Evolutionary conservation across 371 early-diverging fungal genomes (phyloP), one percentile per base, ranked within the genome.

Genomic region (Nematocida major): DNA sequence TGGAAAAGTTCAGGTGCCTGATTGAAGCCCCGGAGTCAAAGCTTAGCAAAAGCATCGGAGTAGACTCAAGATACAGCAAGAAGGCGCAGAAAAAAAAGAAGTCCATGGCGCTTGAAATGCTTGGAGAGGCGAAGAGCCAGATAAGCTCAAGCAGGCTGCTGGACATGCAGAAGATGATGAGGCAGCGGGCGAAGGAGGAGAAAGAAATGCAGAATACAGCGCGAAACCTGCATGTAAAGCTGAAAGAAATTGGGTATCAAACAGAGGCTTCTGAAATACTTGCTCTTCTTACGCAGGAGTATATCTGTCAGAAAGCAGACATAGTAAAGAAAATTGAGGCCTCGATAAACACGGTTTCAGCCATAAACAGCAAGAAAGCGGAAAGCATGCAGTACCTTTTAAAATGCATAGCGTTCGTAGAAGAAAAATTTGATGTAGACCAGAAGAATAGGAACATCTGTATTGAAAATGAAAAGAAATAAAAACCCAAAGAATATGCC

Each of bases 331-430:
- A 24, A 15, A 73, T 73, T 50, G 61, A 65, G 3, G 18, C 1
- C 36, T 11, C 43, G 20, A 0, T 49, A 26, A 73, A 73, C 34
- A 22, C 3, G 3, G 34, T 73, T 3, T 45, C 62, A 18, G 9
- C 11, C 20, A 42, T 73, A 28, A 3, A 63, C 42, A 45, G 22
- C n/a, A 18, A 30, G n/a, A 22, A 42, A 9, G 39, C 3, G n/a
- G 53, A 36, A 18, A 59, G 51, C 59, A 39, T 11, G 13, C 11
- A 43, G 32, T 73, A 73, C 34, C 15, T 50, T 40, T 32, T 61
- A 51, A 62, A 51, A 48, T 73, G 76, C 39, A 5, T 43, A 13
- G 76, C 61, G 13, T 63, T 73, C 24, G n/a, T 73, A 3, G 63
- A 30, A 30, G 18, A 32, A 48, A 32, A 26, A 32, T 18, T 57